Evolutionary conservation across 2,329 filamentous ascomycete genomes (phyloP), one percentile per base, ranked within the genome.

Genomic region (Aspergillus carbonarius): DNA sequence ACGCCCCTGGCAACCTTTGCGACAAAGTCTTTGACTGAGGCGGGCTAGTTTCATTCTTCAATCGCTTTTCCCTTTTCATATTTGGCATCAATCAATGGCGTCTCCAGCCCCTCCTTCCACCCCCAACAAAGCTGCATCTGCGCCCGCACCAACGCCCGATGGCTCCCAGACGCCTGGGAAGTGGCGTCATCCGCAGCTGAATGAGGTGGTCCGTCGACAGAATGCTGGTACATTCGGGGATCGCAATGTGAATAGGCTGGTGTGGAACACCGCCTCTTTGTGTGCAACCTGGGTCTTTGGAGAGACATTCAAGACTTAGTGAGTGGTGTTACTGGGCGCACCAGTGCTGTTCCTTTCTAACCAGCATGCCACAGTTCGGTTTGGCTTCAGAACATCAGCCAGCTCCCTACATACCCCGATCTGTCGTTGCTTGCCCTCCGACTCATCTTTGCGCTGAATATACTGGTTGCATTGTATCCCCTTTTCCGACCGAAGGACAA

Each of bases 121-220:
- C 12, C 77, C 76, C 34, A 74, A 68, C 34, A 74, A 68, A 61
- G 67, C 71, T 50, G 60, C 66, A 35, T 66, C 72, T 48, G 61
- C 66, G 15, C 60, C 66, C 51, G 53, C 64, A 47, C 68, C 74
- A 58, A 57, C 65, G 9, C 66, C 69, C n/a, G 64, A 68, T 50
- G 69, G 68, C 50, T 71, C 70, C 8, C 73, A 72, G 17, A 79
- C 77, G 7, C 79, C 91, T 6, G 93, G 93, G 56, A 91, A 88
- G 71, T 99, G 95, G 93, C 86, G 88, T 70, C 95, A 99, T 74
- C 95, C 95, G 34, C 87, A 89, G 63, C 83, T 97, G 64, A 84
- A 92, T 69, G 93, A 98, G 76, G 96, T 99, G 72, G 87, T 90
- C 15, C 84, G 85, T 62, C 87, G 95, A 53, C 90, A 92, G 71